Conservation (phyloP, 78 protist species). For the Polysphondylium violaceum region DNA sequence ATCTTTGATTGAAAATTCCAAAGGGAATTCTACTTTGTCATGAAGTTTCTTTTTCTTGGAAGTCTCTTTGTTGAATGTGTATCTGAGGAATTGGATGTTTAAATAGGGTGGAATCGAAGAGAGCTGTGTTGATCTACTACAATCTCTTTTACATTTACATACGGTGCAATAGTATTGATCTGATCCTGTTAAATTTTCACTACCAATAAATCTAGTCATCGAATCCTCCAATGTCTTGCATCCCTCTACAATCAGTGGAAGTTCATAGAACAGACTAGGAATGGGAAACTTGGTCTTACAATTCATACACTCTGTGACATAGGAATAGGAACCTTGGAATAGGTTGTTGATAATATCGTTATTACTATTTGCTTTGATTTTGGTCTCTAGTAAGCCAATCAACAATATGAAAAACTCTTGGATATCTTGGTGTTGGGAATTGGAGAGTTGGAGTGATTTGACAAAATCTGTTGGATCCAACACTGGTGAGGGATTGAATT, state of each 20-base stretch:
- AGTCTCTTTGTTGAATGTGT: constrained; percentile 79
- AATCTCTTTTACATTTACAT: constrained; percentile 28
- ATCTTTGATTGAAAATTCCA: constrained; percentile 15
- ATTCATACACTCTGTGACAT: constrained; percentile 26
- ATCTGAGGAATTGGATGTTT: constrained; percentile 85
- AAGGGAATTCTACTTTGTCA: constrained; percentile 59
- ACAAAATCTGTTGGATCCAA: constrained; percentile 73
- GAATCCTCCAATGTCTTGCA: constrained; percentile 31
- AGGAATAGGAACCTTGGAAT: constrained; percentile 24
- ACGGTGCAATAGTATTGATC: constrained; percentile 87
- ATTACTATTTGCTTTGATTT: constrained; percentile 2
- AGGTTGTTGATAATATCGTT: constrained; percentile 8
- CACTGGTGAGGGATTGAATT: background rate
- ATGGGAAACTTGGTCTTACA: background rate
- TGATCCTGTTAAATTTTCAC: constrained; percentile 87
- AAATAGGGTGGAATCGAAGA: constrained; percentile 59
- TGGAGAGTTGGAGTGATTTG: constrained; percentile 38
- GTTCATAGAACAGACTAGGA: constrained; percentile 48
- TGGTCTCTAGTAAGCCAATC: constrained; percentile 47
- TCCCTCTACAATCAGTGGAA: constrained; percentile 11
- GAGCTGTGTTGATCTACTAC: constrained; percentile 22
- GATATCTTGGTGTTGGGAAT: constrained; percentile 75
- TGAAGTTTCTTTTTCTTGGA: constrained; percentile 62
- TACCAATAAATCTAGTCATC: constrained; percentile 48
- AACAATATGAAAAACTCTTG: constrained; percentile 79